Base-by-base conservation (phyloP, 148 eudicot species). In the Camellia japonica region DNA sequence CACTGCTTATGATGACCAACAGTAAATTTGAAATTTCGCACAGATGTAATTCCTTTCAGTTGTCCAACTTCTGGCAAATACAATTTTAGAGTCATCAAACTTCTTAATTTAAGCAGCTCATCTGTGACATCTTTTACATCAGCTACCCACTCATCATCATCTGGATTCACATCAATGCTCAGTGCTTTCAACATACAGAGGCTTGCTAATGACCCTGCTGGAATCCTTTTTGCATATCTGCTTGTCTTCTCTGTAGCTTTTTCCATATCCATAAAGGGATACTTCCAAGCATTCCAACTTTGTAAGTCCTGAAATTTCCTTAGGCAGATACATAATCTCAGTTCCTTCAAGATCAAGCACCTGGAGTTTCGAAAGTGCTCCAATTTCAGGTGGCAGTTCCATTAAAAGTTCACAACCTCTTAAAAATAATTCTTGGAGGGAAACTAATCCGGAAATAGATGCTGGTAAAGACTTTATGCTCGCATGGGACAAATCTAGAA, bases 261-360 rank as follows among this genome's bases (percentile, higher is more conserved):
- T 66, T 65, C 49, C 73, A 14, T 62, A 38, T 16, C 62, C 80
- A 66, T 54, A 62, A 23, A 78, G 20, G 20, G 73, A 66, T 6
- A 78, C 58, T 9, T 67, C 47, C 9, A 78, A 52, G 38, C 30
- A 6, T 52, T 16, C 23, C 62, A 78, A 38, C 6, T 68, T 66
- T 3, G 18, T 19, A 30, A 67, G 59, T 3, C 54, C 13, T 52
- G 18, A 61, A 8, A 77, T 77, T 64, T 77, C 79, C 15, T 6
- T 3, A 2, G 83, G 83, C 3, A 80, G 56, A 55, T 74, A 38
- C 65, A 55, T 66, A 1, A 80, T 5, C 59, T 74, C 58, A 55
- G 83, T 73, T 18, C 78, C 78, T 51, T 74, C 78, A 38, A 74
- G 73, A 74, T 80, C 83, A 73, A 80, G 44, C 19, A 74, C 51